phyloP scores from a whole-genome alignment of 1,139 yeast genomes.

The Pichia sp. region DNA sequence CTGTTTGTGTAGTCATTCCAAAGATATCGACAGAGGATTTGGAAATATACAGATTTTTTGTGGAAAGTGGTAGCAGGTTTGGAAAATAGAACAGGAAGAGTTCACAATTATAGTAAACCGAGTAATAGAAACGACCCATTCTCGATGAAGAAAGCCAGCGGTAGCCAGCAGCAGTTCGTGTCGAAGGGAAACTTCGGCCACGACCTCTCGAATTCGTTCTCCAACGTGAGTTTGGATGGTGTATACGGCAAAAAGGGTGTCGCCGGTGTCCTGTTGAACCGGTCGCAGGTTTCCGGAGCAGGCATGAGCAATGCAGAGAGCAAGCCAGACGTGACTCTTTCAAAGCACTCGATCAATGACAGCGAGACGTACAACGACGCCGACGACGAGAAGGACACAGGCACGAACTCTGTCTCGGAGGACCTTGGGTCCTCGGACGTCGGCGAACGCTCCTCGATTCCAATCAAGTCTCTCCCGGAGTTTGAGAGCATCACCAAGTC shows the following conservation, averaged over 20 bases:
- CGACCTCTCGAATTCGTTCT: slow-evolving; percentile 10
- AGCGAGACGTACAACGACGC: neutral
- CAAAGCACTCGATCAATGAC: neutral
- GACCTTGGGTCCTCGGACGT: neutral
- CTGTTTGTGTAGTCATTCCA: no score
- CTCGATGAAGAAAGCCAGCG: neutral
- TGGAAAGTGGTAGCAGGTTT: no score
- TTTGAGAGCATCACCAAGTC: slow-evolving; percentile 3
- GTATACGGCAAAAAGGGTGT: neutral
- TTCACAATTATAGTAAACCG: no score
- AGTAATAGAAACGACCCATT: no score
- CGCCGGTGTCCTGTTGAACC: neutral
- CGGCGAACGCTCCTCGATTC: neutral
- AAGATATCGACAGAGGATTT: no score
- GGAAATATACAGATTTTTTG: no score
- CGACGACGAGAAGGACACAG: neutral
- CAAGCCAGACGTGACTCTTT: neutral
- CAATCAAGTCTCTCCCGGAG: neutral
- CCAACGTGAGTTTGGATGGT: neutral
- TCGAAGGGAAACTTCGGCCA: slow-evolving; percentile 9
- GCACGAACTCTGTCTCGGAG: neutral
- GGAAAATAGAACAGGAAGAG: no score
- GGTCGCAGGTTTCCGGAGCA: neutral
- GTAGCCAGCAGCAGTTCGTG: neutral
- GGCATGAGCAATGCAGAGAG: neutral